Evolutionary conservation across 1,139 yeast genomes (phyloP), one percentile per base, ranked within the genome.

Genomic region (Kodamaea sp.): DNA sequence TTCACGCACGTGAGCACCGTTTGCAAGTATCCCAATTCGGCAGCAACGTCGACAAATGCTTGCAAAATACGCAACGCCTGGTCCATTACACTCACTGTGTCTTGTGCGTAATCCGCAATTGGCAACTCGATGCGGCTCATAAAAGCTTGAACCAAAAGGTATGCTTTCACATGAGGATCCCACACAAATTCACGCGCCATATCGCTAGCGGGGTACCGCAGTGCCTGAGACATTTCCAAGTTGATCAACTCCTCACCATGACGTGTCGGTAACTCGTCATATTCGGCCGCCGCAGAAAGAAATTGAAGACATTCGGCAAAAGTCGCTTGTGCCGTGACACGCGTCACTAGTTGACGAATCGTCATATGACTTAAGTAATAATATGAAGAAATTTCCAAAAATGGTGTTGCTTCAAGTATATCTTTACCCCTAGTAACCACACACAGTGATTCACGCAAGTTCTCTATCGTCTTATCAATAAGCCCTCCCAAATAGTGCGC

Each of bases 101-200:
- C 99, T 55, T 92, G 97, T 9, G 86, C 73, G 58, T 94, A 94
- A 68, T 92, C 99, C 1, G 96, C 94, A 55, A 94, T 87, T 2
- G 98, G 98, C 37, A 92, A 67, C 45, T 87, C 95, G 8, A 85
- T 75, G 41, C 96, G 70, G 43, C 84, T 76, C 76, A 94, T 78
- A 54, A 78, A 88, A 0, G 97, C 97, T 60, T 94, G 97, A 9
- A 92, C 59, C 44, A 92, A 71, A 49, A 92, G 69, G 55, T 78
- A 92, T 1, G 96, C 83, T 58, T 92, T 92, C 47, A 92, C 90
- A 60, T 92, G 97, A 2, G 98, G 97, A 60, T 92, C 96, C 84
- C 96, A 89, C 60, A 89, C 83, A 46, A 82, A 84, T 47, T 81
- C 80, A 43, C 75, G 76, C 25, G 73, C 70, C 48, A 82, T 65